Evolutionary conservation across 2,329 filamentous ascomycete genomes (phyloP).

Genomic region (Clonostachys solani): DNA sequence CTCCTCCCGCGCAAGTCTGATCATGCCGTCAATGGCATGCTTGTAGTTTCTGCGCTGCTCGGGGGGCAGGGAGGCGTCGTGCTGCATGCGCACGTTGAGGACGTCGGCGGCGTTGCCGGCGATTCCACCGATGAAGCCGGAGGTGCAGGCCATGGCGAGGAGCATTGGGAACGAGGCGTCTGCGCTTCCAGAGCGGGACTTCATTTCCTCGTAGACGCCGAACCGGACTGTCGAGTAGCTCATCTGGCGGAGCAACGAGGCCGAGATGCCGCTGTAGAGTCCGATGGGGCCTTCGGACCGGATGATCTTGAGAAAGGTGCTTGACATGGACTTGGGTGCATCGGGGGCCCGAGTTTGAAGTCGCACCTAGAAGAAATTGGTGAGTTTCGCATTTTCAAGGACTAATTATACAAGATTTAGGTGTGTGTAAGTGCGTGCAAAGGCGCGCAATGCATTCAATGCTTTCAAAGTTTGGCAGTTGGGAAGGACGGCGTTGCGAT

Average conservation of each 20-base stretch:
- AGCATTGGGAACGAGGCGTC: slow-evolving; percentile 71
- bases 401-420: background rate
- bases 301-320: slow-evolving; percentile 80
- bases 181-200: slow-evolving; percentile 51
- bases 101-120: slow-evolving; percentile 95
- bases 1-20: slow-evolving; percentile 84
- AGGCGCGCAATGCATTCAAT: background rate
- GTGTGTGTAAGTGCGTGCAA: background rate
- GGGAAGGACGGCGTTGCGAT: background rate
- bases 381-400: background rate
- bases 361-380: slow-evolving; percentile 58
- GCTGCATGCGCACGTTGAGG: slow-evolving; percentile 97
- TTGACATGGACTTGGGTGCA: slow-evolving; percentile 75
- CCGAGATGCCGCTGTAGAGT: slow-evolving; percentile 88
- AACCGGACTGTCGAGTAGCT: slow-evolving; percentile 97
- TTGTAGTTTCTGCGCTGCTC: slow-evolving; percentile 81
- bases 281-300: slow-evolving; percentile 72
- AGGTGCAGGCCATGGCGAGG: slow-evolving; percentile 74
- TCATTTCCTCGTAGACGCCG: slow-evolving; percentile 93
- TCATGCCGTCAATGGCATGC: slow-evolving; percentile 80
- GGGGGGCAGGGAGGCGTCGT: slow-evolving; percentile 73
- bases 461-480: background rate
- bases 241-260: slow-evolving; percentile 86
- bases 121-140: slow-evolving; percentile 84
- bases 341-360: slow-evolving; percentile 78